Conservation (phyloP, 2,329 filamentous ascomycete species). For the Cladosporium sp. region DNA sequence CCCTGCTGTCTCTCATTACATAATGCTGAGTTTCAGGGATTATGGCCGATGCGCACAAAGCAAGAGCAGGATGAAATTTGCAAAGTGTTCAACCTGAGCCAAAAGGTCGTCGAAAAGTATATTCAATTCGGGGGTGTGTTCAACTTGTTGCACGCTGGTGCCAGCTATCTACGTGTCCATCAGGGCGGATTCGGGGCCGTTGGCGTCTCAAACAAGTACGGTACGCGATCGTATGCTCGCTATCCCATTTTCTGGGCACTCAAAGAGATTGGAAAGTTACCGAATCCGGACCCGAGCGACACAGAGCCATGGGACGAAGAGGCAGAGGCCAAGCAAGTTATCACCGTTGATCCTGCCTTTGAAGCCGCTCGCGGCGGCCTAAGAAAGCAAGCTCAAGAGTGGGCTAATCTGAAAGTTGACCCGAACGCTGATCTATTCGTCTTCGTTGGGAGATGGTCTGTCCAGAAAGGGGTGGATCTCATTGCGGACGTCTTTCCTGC, state of each 20-base stretch:
- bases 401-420: constrained; percentile 63
- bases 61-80: constrained; percentile 64
- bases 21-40: constrained; percentile 68
- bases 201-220: constrained; percentile 68
- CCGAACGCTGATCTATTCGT: constrained; percentile 65
- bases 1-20: constrained; percentile 65
- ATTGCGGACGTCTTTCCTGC: constrained; percentile 69
- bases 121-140: constrained; percentile 69
- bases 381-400: constrained; percentile 64
- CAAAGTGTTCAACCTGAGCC: constrained; percentile 62
- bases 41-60: constrained; percentile 66
- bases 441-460: constrained; percentile 68
- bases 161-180: constrained; percentile 66
- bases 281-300: constrained; percentile 66
- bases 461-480: constrained; percentile 68
- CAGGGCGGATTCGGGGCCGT: constrained; percentile 69
- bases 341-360: constrained; percentile 54
- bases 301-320: constrained; percentile 62
- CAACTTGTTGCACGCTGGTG: constrained; percentile 66
- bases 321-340: constrained; percentile 51
- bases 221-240: constrained; percentile 63
- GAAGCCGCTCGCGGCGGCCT: constrained; percentile 56
- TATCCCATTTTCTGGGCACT: constrained; percentile 71
- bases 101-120: constrained; percentile 59
- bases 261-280: constrained; percentile 61